Evolutionary conservation across 192 early-diverging fungal genomes (phyloP), one percentile per base, ranked within the genome.

Genomic region (Dissophora globulifera): DNA sequence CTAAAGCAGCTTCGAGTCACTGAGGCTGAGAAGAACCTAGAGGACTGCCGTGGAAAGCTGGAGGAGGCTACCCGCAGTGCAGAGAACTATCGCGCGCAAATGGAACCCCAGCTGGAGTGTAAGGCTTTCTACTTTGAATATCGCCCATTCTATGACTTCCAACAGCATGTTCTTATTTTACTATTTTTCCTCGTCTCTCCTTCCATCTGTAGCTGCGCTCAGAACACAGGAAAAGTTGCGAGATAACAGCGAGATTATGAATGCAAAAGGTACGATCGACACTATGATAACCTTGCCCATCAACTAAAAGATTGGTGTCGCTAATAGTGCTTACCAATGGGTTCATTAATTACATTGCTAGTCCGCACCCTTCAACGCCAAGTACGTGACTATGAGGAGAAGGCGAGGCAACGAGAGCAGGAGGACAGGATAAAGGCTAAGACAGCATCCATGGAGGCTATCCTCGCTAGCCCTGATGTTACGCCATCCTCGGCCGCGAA

Each of bases 101-200:
- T 60, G 11, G 72, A 76, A 46, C 72, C 57, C 9, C 72, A 66
- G 25, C 47, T 76, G 30, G 58, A 61, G 20, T 66, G 72, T 76
- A 76, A 38, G 62, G 16, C 19, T 52, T 7, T 38, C 5, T 6
- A 45, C n/a, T 4, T 45, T 38, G 35, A 38, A 38, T 38, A 38
- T 38, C 7, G 6, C 35, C 13, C 13, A 9, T 6, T 38, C 35
- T 38, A 6, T 38, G 35, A 9, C 35, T 38, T 38, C n/a, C 35
- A 38, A 9, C 13, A 9, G 35, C 35, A 38, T 13, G 13, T 9
- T 9, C 13, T 59, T 2, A 4, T 47, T 43, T 31, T 20, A 13
- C 58, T 23, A 38, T n/a, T 15, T 15, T 31, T 40, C 31, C 38
- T 6, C 1, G 6, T 32, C 38, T 54, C 22, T 4, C 19, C n/a